Evolutionary conservation across 2,329 filamentous ascomycete species (phyloP), one percentile per base, ranked within the genome.

Genomic region (Sporothrix globosa): DNA sequence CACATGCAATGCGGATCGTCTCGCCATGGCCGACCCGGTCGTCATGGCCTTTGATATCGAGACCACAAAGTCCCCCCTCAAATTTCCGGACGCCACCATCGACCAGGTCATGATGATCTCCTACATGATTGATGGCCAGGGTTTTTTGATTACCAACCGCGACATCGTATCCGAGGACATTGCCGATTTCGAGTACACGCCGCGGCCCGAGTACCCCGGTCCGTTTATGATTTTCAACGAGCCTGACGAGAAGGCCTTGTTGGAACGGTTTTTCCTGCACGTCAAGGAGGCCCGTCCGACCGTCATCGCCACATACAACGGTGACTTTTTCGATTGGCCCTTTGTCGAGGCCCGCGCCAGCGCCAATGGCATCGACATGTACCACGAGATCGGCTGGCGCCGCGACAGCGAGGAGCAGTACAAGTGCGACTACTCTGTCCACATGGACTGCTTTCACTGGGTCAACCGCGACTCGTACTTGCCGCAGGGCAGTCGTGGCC

Each of bases 41-140:
- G 92, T 99, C 24, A 91, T 99, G 86, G 96, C 96, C n/a, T 99
- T 90, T 81, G 96, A 99, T 88, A 99, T 99, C 77, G 96, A 99
- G 81, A 99, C 96, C 2, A 95, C 92, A 5, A 99, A 99, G 78
- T 84, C 96, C 19, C 96, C 96, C 1, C 84, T 99, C 69, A 99
- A 99, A 80, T 99, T 99, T 76, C 96, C 96, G 34, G 96, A 99
- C 78, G 90, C 96, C 1, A 87, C 93, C 4, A 90, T 97, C 73
- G 96, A 99, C 81, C 95, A 97, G 79, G 91, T 99, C 77, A 99
- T 99, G 94, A 99, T 99, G 96, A 95, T 99, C 79, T 99, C 96
- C 44, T 99, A 99, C 83, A 99, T 99, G 96, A 98, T 99, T 76
- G 96, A 99, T 76, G 96, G 96, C 0, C 94, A 97, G 81, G 96